These are phyloP conservation scores for Sporothrix variecibatus DNA, from an alignment of 2,329 filamentous ascomycete species.

Conservation along the genomic window DNA sequence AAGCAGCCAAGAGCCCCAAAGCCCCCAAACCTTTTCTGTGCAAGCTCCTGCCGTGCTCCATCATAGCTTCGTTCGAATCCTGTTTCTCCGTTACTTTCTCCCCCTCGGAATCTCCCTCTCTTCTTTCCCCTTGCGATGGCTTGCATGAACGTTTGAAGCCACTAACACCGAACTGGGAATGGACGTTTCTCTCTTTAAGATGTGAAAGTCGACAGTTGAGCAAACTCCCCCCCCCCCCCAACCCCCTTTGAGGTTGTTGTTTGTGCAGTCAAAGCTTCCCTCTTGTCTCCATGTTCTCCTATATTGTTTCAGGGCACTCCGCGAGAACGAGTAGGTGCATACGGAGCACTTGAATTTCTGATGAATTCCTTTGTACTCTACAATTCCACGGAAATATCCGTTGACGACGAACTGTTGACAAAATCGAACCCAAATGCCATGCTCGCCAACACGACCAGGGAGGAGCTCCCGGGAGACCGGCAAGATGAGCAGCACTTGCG, in stretches of 20 bases:
- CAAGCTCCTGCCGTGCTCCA: background rate
- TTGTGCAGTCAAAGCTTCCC: background rate
- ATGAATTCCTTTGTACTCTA: background rate
- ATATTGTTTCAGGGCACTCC: background rate
- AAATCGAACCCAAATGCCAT: background rate
- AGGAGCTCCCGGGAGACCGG: background rate
- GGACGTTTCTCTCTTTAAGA: background rate
- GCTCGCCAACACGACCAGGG: background rate
- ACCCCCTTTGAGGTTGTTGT: background rate
- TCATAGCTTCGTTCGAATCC: background rate
- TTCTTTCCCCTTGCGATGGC: background rate
- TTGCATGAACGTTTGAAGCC: background rate
- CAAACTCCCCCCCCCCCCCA: background rate
- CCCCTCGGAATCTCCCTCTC: background rate
- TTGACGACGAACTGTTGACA: background rate
- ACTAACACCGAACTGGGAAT: background rate
- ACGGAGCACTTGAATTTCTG: background rate
- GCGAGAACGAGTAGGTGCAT: background rate
- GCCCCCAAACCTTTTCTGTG: background rate
- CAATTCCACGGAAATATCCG: conserved; percentile 8
- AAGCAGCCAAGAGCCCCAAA: background rate
- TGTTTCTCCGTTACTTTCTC: background rate
- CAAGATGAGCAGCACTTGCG: background rate
- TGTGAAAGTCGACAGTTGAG: background rate
- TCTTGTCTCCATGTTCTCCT: background rate